These are phyloP conservation scores for Myxozyma vanderwaltii DNA, from an alignment of 805 yeast species.

Conservation along the genomic window DNA sequence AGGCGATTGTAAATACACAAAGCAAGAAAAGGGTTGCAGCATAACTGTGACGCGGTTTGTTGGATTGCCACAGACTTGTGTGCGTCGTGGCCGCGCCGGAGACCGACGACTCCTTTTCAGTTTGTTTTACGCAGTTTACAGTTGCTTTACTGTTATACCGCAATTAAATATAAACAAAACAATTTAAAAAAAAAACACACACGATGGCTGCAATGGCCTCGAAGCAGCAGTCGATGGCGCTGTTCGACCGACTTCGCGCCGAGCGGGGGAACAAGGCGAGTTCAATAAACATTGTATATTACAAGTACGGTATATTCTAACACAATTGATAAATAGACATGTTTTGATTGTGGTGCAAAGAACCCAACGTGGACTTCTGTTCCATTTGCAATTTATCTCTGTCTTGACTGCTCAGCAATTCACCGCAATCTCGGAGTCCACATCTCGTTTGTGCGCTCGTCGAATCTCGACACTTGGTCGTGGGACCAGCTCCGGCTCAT, in stretches of 20 bases:
- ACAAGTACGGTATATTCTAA: not conserved
- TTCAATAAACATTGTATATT: not conserved
- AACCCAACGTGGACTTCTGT: conserved; percentile 99
- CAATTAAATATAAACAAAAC: too few relatives aligned
- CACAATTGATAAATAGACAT: conserved; percentile 42
- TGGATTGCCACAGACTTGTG: not conserved
- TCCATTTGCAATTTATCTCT: conserved; percentile 89
- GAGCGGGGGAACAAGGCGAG: conserved; percentile 66
- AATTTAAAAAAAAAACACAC: not conserved
- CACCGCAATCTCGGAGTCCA: conserved; percentile 97
- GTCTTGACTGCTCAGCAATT: conserved; percentile 92
- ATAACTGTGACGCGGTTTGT: not conserved
- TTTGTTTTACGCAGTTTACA: too few relatives aligned
- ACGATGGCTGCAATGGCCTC: conserved; percentile 47
- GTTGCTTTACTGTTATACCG: too few relatives aligned
- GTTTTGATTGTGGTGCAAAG: conserved; percentile 92
- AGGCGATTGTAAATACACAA: not conserved
- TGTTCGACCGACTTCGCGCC: conserved; percentile 61
- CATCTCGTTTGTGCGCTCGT: conserved; percentile 89
- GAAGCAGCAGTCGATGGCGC: conserved; percentile 61
- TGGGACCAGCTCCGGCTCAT: conserved; percentile 85
- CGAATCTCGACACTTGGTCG: conserved; percentile 93
- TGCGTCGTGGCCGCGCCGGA: not conserved
- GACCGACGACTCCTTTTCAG: too few relatives aligned
- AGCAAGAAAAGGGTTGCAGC: not conserved